phyloP scores from a whole-genome alignment of 805 yeast genomes.

The Myxozyma vanderwaltii region DNA sequence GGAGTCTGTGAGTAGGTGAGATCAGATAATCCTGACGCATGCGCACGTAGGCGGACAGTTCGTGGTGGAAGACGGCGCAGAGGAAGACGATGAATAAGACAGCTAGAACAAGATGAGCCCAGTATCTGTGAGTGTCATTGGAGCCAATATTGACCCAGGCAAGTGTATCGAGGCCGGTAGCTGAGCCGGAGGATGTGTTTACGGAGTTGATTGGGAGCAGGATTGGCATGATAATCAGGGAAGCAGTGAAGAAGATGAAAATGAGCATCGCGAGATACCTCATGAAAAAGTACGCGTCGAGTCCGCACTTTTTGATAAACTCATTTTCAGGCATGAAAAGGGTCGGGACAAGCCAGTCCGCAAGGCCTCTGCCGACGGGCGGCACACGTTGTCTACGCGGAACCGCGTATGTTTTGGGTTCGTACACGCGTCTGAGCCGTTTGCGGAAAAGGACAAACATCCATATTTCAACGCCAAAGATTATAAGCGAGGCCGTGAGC shows the following conservation, averaged over 20 bases:
- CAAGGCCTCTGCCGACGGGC: slow-evolving; percentile 68
- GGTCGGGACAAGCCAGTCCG: slow-evolving; percentile 70
- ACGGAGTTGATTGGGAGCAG: slow-evolving; percentile 68
- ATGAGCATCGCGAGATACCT: slow-evolving; percentile 69
- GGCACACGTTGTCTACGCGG: slow-evolving; percentile 61
- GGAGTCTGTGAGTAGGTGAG: slow-evolving; percentile 33
- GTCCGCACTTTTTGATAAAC: slow-evolving; percentile 80
- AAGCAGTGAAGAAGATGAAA: slow-evolving; percentile 56
- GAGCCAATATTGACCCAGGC: slow-evolving; percentile 72
- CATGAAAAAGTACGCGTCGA: slow-evolving; percentile 89
- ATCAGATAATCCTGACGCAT: slow-evolving; percentile 51
- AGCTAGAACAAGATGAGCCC: slow-evolving; percentile 66
- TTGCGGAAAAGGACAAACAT: slow-evolving; percentile 69
- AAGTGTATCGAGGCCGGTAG: slow-evolving; percentile 61
- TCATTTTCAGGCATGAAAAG: slow-evolving; percentile 70
- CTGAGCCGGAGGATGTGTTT: slow-evolving; percentile 30
- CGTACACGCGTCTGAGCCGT: slow-evolving; percentile 72
- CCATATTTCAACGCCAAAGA: slow-evolving; percentile 63
- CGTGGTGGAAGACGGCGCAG: slow-evolving; percentile 58
- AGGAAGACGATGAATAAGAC: slow-evolving; percentile 57
- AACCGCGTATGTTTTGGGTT: slow-evolving; percentile 74
- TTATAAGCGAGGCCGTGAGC: slow-evolving; percentile 63
- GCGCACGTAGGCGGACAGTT: slow-evolving; percentile 54
- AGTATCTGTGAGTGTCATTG: slow-evolving; percentile 51
- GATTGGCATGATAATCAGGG: slow-evolving; percentile 60